These are phyloP conservation scores for Harringtonia lauricola DNA, from an alignment of 2,329 filamentous ascomycete genomes.

Conservation along the genomic window DNA sequence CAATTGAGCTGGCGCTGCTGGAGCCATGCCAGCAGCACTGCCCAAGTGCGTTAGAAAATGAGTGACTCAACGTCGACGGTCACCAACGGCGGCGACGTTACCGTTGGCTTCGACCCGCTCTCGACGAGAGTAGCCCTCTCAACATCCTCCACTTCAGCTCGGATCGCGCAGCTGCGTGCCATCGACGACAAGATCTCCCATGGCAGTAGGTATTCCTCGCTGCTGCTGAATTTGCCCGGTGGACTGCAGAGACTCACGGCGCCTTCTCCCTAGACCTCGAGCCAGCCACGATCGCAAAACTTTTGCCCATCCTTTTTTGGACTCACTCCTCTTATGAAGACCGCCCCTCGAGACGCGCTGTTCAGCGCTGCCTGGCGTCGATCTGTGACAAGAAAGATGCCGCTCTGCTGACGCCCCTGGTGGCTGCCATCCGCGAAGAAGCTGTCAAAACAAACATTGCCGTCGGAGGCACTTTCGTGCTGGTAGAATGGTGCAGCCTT, in stretches of 20 bases:
- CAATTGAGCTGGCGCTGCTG: not conserved
- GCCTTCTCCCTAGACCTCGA: conserved; percentile 28
- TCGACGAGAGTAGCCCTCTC: conserved; percentile 30
- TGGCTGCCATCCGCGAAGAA: conserved; percentile 59
- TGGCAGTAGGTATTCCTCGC: conserved; percentile 32
- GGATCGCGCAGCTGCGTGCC: conserved; percentile 41
- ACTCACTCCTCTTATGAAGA: conserved; percentile 85
- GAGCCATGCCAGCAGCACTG: conserved; percentile 10
- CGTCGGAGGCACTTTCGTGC: conserved; percentile 69
- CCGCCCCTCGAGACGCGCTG: conserved; percentile 69
- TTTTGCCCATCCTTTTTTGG: conserved; percentile 69
- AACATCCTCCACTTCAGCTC: conserved; percentile 49
- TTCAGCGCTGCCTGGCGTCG: conserved; percentile 65
- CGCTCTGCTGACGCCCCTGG: conserved; percentile 51
- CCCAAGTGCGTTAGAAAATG: conserved; percentile 22
- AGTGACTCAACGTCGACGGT: conserved; percentile 35
- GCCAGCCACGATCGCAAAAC: conserved; percentile 33
- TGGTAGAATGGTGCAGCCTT: conserved; percentile 81
- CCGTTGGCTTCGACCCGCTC: conserved; percentile 8
- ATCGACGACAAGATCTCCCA: conserved; percentile 46
- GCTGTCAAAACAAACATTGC: conserved; percentile 68
- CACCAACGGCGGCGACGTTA: conserved; percentile 15
- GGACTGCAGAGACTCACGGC: not conserved
- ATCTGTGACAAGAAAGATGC: conserved; percentile 46
- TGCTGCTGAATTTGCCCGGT: not conserved